These are phyloP conservation scores for Plasmopara muralis DNA, from an alignment of 352 stramenopile species.

Conservation along the genomic window DNA sequence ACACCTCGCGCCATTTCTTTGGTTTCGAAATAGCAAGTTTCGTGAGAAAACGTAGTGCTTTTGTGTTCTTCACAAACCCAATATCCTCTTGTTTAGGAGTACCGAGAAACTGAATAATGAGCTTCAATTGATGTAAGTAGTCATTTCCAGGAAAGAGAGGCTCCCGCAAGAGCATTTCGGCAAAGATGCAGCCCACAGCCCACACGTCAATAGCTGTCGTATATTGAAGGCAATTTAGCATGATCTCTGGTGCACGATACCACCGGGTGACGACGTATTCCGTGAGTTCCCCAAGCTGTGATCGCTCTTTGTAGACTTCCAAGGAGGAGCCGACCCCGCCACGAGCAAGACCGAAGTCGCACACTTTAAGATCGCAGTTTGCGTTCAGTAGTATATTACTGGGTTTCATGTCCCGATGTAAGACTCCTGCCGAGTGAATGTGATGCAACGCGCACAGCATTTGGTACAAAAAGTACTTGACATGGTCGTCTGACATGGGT, in stretches of 20 bases:
- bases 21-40: slow-evolving; percentile 69
- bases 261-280: slow-evolving; percentile 70
- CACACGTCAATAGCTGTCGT: slow-evolving; percentile 91
- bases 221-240: slow-evolving; percentile 95
- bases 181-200: slow-evolving; percentile 97
- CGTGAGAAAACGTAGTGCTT: slow-evolving; percentile 85
- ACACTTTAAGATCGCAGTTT: slow-evolving; percentile 79
- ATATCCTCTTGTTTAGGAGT: slow-evolving; percentile 74
- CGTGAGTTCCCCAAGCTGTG: slow-evolving; percentile 38
- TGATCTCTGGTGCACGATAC: slow-evolving; percentile 88
- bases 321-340: slow-evolving; percentile 34
- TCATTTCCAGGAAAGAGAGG: slow-evolving; percentile 91
- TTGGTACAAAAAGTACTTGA: slow-evolving; percentile 81
- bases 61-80: slow-evolving; percentile 85
- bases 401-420: slow-evolving; percentile 81
- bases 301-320: background rate
- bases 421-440: slow-evolving; percentile 91
- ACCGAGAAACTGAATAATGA: slow-evolving; percentile 68
- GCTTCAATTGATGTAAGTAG: slow-evolving; percentile 79
- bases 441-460: slow-evolving; percentile 83
- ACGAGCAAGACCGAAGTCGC: slow-evolving; percentile 67
- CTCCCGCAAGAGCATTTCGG: slow-evolving; percentile 94
- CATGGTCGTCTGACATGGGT: slow-evolving; percentile 83
- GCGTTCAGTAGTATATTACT: slow-evolving; percentile 78
- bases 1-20: slow-evolving; percentile 59